phyloP scores from a whole-genome alignment of 2,329 filamentous ascomycete species.

The Dendrostoma leiphaemia region DNA sequence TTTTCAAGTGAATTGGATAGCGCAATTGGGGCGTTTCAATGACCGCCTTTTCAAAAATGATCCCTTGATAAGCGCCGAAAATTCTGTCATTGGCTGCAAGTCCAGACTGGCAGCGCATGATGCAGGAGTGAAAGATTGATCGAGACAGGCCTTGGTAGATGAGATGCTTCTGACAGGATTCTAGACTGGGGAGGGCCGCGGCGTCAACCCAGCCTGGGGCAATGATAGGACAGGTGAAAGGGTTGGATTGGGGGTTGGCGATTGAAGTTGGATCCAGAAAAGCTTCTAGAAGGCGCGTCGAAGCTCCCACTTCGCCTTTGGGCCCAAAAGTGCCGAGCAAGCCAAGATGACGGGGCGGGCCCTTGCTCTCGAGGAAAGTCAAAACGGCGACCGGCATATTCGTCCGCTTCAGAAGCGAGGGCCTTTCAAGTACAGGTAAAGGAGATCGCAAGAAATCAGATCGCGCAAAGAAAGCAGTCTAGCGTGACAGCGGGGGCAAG shows the following conservation, averaged over 20 bases:
- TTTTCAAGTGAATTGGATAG: too few species aligned
- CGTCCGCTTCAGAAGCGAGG: too few species aligned
- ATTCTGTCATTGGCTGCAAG: background rate
- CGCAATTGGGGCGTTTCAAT: too few species aligned
- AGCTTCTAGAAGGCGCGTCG: background rate
- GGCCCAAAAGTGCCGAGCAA: background rate
- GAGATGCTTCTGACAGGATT: conserved; percentile 1
- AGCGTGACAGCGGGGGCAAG: background rate
- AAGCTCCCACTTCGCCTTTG: background rate
- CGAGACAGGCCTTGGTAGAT: background rate
- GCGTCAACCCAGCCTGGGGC: background rate
- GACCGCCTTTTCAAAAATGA: too few species aligned
- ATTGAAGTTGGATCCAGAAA: background rate
- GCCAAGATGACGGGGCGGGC: background rate
- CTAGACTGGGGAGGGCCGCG: background rate
- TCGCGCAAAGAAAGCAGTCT: background rate
- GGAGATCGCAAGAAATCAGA: background rate
- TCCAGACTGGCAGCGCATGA: background rate
- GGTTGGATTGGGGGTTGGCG: background rate
- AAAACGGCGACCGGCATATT: too few species aligned
- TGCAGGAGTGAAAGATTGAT: background rate
- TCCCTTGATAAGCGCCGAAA: background rate
- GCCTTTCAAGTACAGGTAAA: background rate
- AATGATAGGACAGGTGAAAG: background rate
- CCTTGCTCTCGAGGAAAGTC: background rate